Percentiles rank a stretch among this genome's conserved stretches.
These are phyloP conservation scores for Syzygium aromaticum DNA, from an alignment of 345 rosid genomes.

Conservation along the genomic window DNA sequence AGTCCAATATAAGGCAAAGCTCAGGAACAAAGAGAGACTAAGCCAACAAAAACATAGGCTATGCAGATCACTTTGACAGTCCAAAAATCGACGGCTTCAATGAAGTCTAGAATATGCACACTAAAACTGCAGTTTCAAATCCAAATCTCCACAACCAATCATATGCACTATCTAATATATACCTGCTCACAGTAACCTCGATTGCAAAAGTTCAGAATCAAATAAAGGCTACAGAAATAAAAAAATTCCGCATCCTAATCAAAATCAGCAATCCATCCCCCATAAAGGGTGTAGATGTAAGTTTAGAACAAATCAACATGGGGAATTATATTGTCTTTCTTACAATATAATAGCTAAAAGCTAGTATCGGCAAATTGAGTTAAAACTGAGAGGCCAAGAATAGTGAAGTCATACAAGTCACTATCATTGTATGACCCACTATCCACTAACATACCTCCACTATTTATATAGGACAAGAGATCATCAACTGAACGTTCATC, in stretches of 20 bases:
- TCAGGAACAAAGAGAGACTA: background rate
- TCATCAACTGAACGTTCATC: constrained; percentile 93
- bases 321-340: background rate
- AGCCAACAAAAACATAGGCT: background rate
- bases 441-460: constrained; percentile 20
- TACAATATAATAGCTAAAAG: background rate
- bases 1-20: background rate
- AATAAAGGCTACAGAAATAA: background rate
- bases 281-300: background rate
- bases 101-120: background rate
- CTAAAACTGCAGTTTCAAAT: background rate
- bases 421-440: background rate
- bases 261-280: background rate
- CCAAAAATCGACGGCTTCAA: background rate
- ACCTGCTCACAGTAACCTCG: background rate
- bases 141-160: background rate
- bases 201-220: background rate
- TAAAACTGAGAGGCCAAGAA: background rate
- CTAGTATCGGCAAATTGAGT: background rate
- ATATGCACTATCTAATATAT: background rate
- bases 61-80: background rate
- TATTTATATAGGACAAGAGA: constrained; percentile 72
- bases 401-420: background rate
- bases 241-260: background rate
- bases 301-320: background rate